These are phyloP conservation scores for Papilionanthe hybrid DNA, from an alignment of 116 monocot genomes.

Conservation along the genomic window DNA sequence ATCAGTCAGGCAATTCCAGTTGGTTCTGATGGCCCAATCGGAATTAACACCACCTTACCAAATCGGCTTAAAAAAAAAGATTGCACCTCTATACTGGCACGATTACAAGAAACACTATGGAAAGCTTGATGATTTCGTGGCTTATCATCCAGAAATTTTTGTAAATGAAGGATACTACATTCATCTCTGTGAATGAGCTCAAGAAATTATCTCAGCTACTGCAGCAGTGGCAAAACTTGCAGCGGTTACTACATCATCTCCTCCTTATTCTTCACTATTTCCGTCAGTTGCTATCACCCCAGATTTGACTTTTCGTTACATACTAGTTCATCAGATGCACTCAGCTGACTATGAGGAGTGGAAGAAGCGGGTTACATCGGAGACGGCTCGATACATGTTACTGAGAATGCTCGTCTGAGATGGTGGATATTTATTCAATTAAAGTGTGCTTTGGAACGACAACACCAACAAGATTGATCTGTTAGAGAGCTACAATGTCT, in stretches of 20 bases:
- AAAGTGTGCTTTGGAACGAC: too few relatives aligned
- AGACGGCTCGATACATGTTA: too few relatives aligned
- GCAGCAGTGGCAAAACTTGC: slow-evolving; percentile 90
- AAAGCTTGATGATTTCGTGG: slow-evolving; percentile 86
- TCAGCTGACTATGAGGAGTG: too few relatives aligned
- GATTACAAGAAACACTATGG: slow-evolving; percentile 89
- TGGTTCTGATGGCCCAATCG: slow-evolving; percentile 60
- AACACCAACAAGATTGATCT: too few relatives aligned
- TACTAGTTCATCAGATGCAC: too few relatives aligned
- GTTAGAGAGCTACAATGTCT: too few relatives aligned
- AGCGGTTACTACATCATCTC: slow-evolving; percentile 65
- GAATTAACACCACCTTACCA: slow-evolving; percentile 76
- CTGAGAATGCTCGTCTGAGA: too few relatives aligned
- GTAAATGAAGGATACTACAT: slow-evolving; percentile 84
- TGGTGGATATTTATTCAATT: too few relatives aligned
- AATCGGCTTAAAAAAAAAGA: slow-evolving; percentile 92
- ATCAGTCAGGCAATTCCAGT: slow-evolving; percentile 88
- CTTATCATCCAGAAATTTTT: slow-evolving; percentile 82
- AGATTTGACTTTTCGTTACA: too few relatives aligned
- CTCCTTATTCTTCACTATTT: slow-evolving; percentile 55
- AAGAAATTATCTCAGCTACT: slow-evolving; percentile 89
- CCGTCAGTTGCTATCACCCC: slow-evolving; percentile 89
- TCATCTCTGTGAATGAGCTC: slow-evolving; percentile 90
- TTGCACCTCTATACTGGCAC: slow-evolving; percentile 92
- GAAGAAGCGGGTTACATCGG: too few relatives aligned